A percentile compares a stretch with the other conserved stretches of the same genome.
These are phyloP conservation scores for Rhynchospora pubera DNA, from an alignment of 176 grass and related monocot species.

Conservation along the genomic window DNA sequence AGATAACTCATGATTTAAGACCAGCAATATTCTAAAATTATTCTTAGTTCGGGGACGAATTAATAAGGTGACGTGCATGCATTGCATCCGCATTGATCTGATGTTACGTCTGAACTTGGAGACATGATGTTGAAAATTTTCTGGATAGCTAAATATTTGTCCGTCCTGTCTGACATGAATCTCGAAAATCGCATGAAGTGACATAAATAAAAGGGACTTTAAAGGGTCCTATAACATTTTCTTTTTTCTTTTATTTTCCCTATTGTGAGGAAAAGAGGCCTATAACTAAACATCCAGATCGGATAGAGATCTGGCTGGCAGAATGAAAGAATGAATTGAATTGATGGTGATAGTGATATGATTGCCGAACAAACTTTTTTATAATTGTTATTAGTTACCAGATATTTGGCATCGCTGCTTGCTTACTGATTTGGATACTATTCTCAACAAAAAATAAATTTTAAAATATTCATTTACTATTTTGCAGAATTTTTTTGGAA, in stretches of 20 bases:
- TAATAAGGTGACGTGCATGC: too few relatives aligned
- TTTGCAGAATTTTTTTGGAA: too few relatives aligned
- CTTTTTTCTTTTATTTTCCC: not conserved
- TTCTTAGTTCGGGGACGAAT: too few relatives aligned
- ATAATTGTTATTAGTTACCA: too few relatives aligned
- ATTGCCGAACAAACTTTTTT: not conserved
- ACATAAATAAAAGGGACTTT: not conserved
- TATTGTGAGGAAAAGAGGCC: not conserved
- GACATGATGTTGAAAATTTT: not conserved
- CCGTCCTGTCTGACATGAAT: not conserved
- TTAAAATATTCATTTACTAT: too few relatives aligned
- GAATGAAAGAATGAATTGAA: not conserved
- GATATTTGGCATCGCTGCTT: too few relatives aligned
- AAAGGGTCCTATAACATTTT: not conserved
- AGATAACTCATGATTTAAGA: too few relatives aligned
- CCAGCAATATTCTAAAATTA: too few relatives aligned
- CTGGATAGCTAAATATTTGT: not conserved
- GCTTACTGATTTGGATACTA: too few relatives aligned
- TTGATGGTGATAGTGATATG: slow-evolving; percentile 10
- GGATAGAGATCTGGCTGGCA: not conserved
- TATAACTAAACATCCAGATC: not conserved
- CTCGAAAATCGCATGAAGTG: not conserved
- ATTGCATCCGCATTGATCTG: too few relatives aligned
- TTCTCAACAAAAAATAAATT: too few relatives aligned
- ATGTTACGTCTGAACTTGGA: not conserved